Evolutionary conservation across 2,329 filamentous ascomycete genomes (phyloP).

Genomic region (Hirsutella rhossiliensis): DNA sequence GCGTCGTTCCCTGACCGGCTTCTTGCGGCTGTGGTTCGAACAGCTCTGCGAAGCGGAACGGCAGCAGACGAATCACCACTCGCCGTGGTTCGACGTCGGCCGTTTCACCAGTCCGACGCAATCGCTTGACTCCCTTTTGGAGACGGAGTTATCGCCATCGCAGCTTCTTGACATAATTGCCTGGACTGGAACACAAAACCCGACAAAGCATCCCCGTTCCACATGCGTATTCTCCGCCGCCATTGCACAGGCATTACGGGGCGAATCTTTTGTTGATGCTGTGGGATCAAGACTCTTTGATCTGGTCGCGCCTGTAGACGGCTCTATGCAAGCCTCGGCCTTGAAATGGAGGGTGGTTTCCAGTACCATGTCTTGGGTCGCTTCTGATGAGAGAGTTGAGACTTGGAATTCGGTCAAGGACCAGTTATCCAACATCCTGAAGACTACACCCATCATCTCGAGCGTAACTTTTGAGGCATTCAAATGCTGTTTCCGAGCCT

Average conservation of each 20-base stretch:
- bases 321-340: slow-evolving; percentile 17
- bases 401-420: slow-evolving; percentile 22
- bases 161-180: slow-evolving; percentile 30
- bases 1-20: slow-evolving; percentile 30
- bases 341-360: slow-evolving; percentile 29
- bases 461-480: slow-evolving; percentile 27
- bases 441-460: slow-evolving; percentile 18
- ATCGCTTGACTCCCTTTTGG: slow-evolving; percentile 17
- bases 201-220: slow-evolving; percentile 17
- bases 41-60: slow-evolving; percentile 25
- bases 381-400: slow-evolving; percentile 13
- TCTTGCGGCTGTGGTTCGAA: slow-evolving; percentile 34
- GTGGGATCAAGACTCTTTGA: slow-evolving; percentile 26
- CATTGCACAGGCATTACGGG: slow-evolving; percentile 27
- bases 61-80: slow-evolving; percentile 12
- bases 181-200: slow-evolving; percentile 26
- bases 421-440: slow-evolving; percentile 19
- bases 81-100: slow-evolving; percentile 21
- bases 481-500: slow-evolving; percentile 24
- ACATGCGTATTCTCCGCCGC: slow-evolving; percentile 30
- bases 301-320: slow-evolving; percentile 16
- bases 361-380: slow-evolving; percentile 21
- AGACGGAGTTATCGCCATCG: slow-evolving; percentile 30
- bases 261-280: slow-evolving; percentile 29
- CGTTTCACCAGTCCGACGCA: slow-evolving; percentile 7